Base-by-base conservation (phyloP, 225 moss, liverwort and hornwort genomes). In the Sphagnum contortum region DNA sequence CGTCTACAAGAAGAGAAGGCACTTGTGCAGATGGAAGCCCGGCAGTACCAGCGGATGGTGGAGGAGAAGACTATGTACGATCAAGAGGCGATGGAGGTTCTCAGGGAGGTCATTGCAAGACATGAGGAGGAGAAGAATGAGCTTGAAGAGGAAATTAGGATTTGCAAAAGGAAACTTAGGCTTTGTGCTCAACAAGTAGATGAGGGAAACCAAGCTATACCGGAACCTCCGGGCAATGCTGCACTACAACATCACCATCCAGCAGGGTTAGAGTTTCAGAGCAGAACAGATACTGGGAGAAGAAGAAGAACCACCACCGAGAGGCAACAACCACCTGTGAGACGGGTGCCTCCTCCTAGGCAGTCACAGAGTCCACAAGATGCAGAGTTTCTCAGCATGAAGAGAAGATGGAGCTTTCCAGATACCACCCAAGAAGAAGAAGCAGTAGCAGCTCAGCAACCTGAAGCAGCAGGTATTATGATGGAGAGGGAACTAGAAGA, bases 1-100 rank as follows among this genome's bases (percentile, higher is more conserved):
- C 81, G 94, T 5, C 76, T 95, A 6, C 94, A 95, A 78, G 89
- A 95, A 75, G 94, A 95, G 69, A 95, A 90, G 63, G 75, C 94
- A 0, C 72, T 63, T 2, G 71, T 89, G 59, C 89, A 86, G 66
- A 86, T 91, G 84, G 88, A 89, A 79, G 80, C 86, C 4, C 79
- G 84, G 3, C 94, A 95, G 69, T 95, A 80, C 47, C 82, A 88
- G 73, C 74, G 89, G 4, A 86, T 95, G 84, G 84, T 79, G 13
- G 84, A 91, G 54, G 91, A 95, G 71, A 95, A 76, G 68, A 71
- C 88, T 8, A 44, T 57, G 47, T 86, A 95, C 51, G 89, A 95
- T 72, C 77, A 90, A 65, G 76, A 92, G 67, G 86, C 88, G 10
- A 84, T 92, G 53, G 71, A 82, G 0, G 63, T 70, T 4, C 59